These are phyloP conservation scores for Wallacemonas rigidus DNA, from an alignment of 208 protist genomes.

Conservation along the genomic window DNA sequence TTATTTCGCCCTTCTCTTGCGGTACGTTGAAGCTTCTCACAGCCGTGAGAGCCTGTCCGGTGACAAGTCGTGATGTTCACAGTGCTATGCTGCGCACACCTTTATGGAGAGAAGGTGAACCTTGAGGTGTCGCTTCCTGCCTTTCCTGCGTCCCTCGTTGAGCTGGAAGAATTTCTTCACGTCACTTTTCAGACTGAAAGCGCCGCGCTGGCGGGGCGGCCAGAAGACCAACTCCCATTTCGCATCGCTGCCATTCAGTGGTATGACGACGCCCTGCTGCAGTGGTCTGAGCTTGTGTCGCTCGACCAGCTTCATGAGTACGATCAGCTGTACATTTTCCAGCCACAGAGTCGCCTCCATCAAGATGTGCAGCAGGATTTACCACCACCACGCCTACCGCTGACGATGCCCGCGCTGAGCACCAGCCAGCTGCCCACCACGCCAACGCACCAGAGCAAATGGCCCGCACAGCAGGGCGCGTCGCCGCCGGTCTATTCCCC, in stretches of 20 bases:
- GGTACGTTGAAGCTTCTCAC: too few relatives aligned
- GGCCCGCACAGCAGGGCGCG: not conserved
- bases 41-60: too few relatives aligned
- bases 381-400: conserved; percentile 42
- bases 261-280: conserved; percentile 66
- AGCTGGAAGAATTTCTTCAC: conserved; percentile 39
- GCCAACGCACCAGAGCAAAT: too few relatives aligned
- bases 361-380: conserved; percentile 70
- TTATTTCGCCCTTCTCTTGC: too few relatives aligned
- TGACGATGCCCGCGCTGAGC: not conserved
- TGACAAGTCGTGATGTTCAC: conserved; percentile 50
- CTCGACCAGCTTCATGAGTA: conserved; percentile 76
- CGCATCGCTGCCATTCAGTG: conserved; percentile 47
- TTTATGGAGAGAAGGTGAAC: conserved; percentile 81
- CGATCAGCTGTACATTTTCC: conserved; percentile 86
- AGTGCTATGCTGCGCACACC: conserved; percentile 73
- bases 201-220: not conserved
- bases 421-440: not conserved
- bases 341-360: conserved; percentile 65
- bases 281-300: conserved; percentile 59
- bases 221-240: conserved; percentile 28
- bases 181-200: conserved; percentile 47
- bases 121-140: conserved; percentile 60
- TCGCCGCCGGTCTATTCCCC: not conserved
- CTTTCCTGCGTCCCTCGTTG: conserved; percentile 37